Evolutionary conservation across 139 green algal genomes (phyloP).

Genomic region (Volvox africanus): DNA sequence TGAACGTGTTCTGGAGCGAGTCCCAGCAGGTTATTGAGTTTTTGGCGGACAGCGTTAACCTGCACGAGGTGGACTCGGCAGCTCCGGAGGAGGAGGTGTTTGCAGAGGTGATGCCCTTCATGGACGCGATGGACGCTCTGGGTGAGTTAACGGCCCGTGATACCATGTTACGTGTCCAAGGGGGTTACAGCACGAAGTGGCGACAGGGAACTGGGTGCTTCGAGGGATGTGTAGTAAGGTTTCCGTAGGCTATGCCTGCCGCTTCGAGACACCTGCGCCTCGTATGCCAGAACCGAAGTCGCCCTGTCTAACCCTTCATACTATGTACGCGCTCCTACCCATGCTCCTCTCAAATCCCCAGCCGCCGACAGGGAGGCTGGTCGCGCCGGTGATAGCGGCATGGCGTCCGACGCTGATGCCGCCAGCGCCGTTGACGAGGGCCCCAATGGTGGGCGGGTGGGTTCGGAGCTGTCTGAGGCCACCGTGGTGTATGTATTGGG

Average conservation of each 20-base stretch:
- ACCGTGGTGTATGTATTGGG: constrained; percentile 60
- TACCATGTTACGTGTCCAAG: no score
- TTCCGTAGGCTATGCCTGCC: no score
- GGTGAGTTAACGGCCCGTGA: constrained; percentile 9
- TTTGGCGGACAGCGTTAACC: constrained; percentile 40
- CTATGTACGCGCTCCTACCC: no score
- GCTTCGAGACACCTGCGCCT: no score
- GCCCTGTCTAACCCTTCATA: no score
- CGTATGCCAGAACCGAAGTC: no score
- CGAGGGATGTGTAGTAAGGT: no score
- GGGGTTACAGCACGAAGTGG: no score
- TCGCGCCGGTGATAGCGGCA: neutral
- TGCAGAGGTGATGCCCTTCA: constrained; percentile 42
- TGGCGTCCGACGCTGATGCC: neutral
- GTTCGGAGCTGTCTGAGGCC: neutral
- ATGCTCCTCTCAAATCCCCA: neutral
- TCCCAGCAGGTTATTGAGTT: constrained; percentile 62
- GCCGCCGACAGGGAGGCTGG: neutral
- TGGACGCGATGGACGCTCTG: constrained; percentile 50
- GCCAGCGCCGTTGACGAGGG: neutral
- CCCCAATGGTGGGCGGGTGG: neutral
- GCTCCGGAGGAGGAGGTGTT: constrained; percentile 50
- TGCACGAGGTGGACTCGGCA: constrained; percentile 55
- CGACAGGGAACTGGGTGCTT: no score
- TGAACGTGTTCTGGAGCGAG: constrained; percentile 63